phyloP scores from a whole-genome alignment of 148 eudicot genomes.

The Diospyros lotus region DNA sequence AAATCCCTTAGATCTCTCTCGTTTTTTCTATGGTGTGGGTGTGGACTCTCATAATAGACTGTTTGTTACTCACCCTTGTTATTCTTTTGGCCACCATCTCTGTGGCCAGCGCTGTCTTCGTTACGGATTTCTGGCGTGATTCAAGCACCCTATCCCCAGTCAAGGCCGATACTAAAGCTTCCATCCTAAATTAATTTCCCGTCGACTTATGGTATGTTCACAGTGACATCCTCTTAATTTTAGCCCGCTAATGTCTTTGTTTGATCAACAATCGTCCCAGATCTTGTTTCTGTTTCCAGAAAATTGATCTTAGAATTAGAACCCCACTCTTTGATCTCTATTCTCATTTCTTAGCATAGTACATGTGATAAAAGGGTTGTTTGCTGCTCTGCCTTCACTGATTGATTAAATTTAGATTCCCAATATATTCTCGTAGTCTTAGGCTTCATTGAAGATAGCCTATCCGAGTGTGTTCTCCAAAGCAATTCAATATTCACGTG shows the following conservation, averaged over 20 bases:
- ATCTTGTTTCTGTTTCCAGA: not conserved
- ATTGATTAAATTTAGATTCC: not conserved
- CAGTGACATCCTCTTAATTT: not conserved
- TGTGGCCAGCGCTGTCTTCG: not conserved
- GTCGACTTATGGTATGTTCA: conserved; percentile 5
- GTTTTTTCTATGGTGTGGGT: not conserved
- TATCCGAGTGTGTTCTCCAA: too few species aligned
- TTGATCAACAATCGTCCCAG: not conserved
- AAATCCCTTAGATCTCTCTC: not conserved
- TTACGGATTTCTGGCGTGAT: conserved; percentile 3
- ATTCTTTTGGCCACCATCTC: not conserved
- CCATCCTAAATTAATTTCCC: not conserved
- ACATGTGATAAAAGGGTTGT: not conserved
- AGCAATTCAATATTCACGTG: not conserved
- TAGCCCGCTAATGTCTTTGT: not conserved
- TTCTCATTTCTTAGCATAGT: not conserved
- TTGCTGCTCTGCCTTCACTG: not conserved
- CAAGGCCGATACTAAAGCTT: not conserved
- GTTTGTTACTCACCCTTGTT: not conserved
- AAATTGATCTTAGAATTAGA: not conserved
- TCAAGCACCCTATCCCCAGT: not conserved
- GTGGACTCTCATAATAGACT: too few species aligned
- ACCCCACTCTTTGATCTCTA: not conserved
- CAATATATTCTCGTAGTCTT: not conserved
- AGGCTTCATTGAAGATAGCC: too few species aligned